phyloP scores from a whole-genome alignment of 2,329 filamentous ascomycete species.

The Plenodomus biglobosus region DNA sequence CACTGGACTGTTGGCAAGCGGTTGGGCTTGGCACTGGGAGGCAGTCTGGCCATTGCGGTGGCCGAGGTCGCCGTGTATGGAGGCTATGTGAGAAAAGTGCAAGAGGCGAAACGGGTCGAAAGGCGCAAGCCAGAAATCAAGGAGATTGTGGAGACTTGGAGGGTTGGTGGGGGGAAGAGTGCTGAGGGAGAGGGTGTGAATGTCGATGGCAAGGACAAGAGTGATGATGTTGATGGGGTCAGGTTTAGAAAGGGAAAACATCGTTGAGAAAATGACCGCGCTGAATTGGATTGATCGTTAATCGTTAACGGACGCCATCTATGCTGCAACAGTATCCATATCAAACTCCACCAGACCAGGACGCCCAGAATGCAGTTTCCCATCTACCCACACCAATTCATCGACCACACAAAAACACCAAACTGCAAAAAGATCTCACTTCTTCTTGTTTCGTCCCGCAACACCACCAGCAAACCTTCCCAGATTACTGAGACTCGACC shows the following conservation, averaged over 20 bases:
- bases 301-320: not conserved
- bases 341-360: not conserved
- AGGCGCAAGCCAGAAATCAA: constrained; percentile 64
- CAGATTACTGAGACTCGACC: constrained; percentile 49
- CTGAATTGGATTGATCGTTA: not conserved
- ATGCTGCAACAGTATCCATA: not conserved
- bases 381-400: constrained; percentile 6
- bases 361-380: constrained; percentile 30
- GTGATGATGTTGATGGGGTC: constrained; percentile 35
- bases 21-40: constrained; percentile 70
- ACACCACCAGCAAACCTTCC: constrained; percentile 50
- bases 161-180: constrained; percentile 45
- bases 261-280: constrained; percentile 37
- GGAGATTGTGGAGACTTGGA: constrained; percentile 72
- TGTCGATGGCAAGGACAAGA: constrained; percentile 17
- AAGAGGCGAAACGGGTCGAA: constrained; percentile 66
- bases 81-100: constrained; percentile 71
- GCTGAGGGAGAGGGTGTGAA: constrained; percentile 12
- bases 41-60: constrained; percentile 68
- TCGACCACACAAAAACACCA: not conserved
- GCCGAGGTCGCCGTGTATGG: constrained; percentile 78
- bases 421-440: constrained; percentile 17
- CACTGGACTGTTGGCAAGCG: constrained; percentile 74
- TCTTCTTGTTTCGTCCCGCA: constrained; percentile 41
- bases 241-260: constrained; percentile 50